These are phyloP conservation scores for Datura wrightii DNA, from an alignment of 257 asterid genomes.

Conservation along the genomic window DNA sequence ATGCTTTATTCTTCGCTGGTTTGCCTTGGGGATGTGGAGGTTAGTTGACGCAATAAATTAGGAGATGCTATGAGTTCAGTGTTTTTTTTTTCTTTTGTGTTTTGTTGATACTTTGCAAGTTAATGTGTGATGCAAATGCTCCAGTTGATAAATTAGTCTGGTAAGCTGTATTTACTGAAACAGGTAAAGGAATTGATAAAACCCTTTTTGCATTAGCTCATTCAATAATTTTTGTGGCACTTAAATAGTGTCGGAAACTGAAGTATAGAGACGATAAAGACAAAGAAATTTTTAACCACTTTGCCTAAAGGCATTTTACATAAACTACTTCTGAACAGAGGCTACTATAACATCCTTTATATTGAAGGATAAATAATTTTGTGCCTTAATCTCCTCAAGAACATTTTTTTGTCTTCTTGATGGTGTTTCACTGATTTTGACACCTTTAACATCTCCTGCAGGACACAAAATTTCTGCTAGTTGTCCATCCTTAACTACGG, in stretches of 20 bases:
- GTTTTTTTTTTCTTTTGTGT: not conserved
- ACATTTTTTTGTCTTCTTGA: not conserved
- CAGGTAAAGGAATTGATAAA: not conserved
- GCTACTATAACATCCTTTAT: not conserved
- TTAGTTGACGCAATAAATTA: too few species aligned
- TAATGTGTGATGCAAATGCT: not conserved
- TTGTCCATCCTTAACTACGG: not conserved
- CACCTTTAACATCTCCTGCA: not conserved
- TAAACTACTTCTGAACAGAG: not conserved
- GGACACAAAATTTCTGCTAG: not conserved
- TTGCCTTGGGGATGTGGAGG: not conserved
- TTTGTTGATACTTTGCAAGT: not conserved
- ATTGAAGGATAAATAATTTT: too few species aligned
- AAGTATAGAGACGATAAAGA: not conserved
- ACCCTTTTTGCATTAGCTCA: not conserved
- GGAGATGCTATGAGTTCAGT: not conserved
- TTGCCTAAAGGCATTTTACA: not conserved
- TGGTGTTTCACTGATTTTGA: not conserved
- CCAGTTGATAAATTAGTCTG: not conserved
- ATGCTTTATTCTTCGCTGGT: too few species aligned
- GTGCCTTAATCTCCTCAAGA: not conserved
- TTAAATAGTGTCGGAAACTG: not conserved
- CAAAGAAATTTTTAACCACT: not conserved
- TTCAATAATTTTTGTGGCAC: not conserved
- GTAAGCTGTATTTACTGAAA: not conserved